Conservation (phyloP, 2,329 filamentous ascomycete genomes). For the Seiridium cupressi region DNA sequence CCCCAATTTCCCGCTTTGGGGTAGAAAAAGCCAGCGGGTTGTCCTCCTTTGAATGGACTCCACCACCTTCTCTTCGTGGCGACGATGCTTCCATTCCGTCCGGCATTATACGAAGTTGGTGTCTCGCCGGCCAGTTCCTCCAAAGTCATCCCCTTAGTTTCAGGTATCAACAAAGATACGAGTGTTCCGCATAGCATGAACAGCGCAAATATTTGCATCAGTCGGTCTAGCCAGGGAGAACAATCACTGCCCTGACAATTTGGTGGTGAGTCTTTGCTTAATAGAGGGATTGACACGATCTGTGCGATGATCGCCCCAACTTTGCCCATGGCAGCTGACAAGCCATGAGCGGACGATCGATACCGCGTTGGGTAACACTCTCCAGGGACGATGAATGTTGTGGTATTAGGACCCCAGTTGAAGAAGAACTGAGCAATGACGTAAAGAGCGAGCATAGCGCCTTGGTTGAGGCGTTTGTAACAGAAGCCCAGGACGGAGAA, state of each 20-base stretch:
- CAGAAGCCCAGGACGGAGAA: slow-evolving; percentile 64
- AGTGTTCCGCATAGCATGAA: slow-evolving; percentile 76
- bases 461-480: slow-evolving; percentile 46
- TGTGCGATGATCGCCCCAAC: slow-evolving; percentile 68
- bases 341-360: slow-evolving; percentile 60
- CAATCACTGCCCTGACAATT: slow-evolving; percentile 47
- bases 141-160: slow-evolving; percentile 72
- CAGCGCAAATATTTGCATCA: slow-evolving; percentile 75
- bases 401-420: slow-evolving; percentile 65
- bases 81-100: slow-evolving; percentile 48
- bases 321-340: slow-evolving; percentile 66
- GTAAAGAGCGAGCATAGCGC: slow-evolving; percentile 58
- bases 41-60: slow-evolving; percentile 49
- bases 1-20: slow-evolving; percentile 29
- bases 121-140: slow-evolving; percentile 69
- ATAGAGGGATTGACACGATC: slow-evolving; percentile 61
- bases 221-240: slow-evolving; percentile 64
- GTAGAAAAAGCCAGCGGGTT: slow-evolving; percentile 50
- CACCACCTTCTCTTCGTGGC: slow-evolving; percentile 31
- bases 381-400: slow-evolving; percentile 63
- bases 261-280: slow-evolving; percentile 52
- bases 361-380: slow-evolving; percentile 66
- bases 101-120: slow-evolving; percentile 55
- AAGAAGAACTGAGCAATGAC: slow-evolving; percentile 66
- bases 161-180: slow-evolving; percentile 70